phyloP scores from a whole-genome alignment of 495 filamentous ascomycete genomes.

The Hypomontagnella submonticulosa region DNA sequence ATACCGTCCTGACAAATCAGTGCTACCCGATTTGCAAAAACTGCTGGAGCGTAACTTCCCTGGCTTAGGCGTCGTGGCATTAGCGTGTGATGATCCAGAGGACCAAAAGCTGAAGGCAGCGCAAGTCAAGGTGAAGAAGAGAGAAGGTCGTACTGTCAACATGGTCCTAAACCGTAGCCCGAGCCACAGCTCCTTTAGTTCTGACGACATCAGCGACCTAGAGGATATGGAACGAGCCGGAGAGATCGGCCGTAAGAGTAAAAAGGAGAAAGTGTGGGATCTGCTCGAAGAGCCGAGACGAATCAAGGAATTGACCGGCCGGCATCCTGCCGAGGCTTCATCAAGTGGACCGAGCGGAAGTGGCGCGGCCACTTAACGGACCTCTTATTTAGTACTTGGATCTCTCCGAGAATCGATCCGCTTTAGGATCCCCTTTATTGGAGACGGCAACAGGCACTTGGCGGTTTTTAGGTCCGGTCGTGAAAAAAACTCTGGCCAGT shows the following conservation, averaged over 20 bases:
- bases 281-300: conserved; percentile 52
- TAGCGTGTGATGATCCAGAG: conserved; percentile 77
- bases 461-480: conserved; percentile 7
- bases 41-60: conserved; percentile 78
- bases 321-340: conserved; percentile 5
- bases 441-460: conserved; percentile 9
- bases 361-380: conserved; percentile 24
- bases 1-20: conserved; percentile 82
- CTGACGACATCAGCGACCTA: conserved; percentile 79
- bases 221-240: conserved; percentile 60
- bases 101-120: conserved; percentile 65
- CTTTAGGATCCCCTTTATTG: background rate
- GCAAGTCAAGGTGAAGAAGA: conserved; percentile 65
- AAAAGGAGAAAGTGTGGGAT: conserved; percentile 59
- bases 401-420: conserved; percentile 6
- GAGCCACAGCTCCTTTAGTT: conserved; percentile 68
- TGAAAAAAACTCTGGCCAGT: conserved; percentile 9
- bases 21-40: conserved; percentile 73
- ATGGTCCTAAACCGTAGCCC: conserved; percentile 73
- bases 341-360: conserved; percentile 31
- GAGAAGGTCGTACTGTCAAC: conserved; percentile 67
- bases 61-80: conserved; percentile 74
- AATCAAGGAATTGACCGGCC: conserved; percentile 42
- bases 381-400: background rate
- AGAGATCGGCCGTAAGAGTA: conserved; percentile 49